Conservation (phyloP, 345 rosid genomes). For the Eucalyptus globulus region DNA sequence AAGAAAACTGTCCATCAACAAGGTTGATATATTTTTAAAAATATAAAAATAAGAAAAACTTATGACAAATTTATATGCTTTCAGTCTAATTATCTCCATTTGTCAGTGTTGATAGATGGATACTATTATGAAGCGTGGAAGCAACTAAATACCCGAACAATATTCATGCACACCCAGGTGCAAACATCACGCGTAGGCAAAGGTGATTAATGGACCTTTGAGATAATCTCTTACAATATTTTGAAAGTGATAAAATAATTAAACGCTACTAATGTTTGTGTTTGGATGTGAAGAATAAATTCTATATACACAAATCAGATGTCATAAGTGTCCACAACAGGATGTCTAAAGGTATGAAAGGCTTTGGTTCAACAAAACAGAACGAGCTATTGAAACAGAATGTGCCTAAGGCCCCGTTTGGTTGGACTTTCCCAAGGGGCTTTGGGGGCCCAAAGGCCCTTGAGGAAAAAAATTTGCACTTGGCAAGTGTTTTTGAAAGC, state of each 20-base stretch:
- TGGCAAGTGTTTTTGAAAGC: not conserved
- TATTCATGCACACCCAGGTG: not conserved
- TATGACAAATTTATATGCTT: not conserved
- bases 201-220: not conserved
- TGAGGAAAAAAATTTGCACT: rapidly evolving
- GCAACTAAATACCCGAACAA: not conserved
- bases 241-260: not conserved
- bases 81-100: not conserved
- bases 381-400: not conserved
- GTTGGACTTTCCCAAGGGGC: too few relatives aligned
- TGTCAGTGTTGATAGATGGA: not conserved
- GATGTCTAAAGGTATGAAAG: not conserved
- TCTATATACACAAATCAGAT: not conserved
- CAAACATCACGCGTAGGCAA: not conserved
- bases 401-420: not conserved
- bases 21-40: not conserved
- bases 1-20: not conserved
- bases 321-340: not conserved
- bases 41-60: not conserved
- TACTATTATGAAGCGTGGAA: not conserved
- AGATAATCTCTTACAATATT: not conserved
- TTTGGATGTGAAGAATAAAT: not conserved
- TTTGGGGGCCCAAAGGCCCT: too few relatives aligned
- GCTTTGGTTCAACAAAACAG: not conserved
- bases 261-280: not conserved